These are phyloP conservation scores for Lathyrus aphaca DNA, from an alignment of 306 rosid genomes.

Conservation along the genomic window DNA sequence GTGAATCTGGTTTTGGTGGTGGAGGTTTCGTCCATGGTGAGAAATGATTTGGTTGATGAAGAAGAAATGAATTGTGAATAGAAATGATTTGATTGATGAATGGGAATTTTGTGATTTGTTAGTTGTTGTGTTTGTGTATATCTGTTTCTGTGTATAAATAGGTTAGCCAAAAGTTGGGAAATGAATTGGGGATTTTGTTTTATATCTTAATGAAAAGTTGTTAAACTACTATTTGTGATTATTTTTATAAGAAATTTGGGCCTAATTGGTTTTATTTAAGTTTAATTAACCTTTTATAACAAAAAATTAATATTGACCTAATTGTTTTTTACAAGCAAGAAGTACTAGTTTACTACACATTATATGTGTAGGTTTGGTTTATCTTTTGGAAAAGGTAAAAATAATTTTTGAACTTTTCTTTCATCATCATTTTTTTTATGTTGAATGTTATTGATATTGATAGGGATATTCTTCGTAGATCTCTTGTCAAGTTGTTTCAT, in stretches of 20 bases:
- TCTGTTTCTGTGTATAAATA: not conserved
- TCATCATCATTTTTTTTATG: too few relatives aligned
- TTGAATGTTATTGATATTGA: too few relatives aligned
- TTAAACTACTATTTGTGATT: not conserved
- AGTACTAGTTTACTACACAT: too few relatives aligned
- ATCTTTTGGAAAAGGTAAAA: too few relatives aligned
- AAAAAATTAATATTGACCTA: too few relatives aligned
- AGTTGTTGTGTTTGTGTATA: not conserved
- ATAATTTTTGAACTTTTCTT: too few relatives aligned
- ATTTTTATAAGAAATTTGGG: not conserved
- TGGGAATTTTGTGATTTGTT: not conserved
- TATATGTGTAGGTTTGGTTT: too few relatives aligned
- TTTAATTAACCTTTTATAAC: too few relatives aligned
- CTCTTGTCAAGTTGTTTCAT: too few relatives aligned
- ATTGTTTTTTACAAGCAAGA: too few relatives aligned
- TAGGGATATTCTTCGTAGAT: too few relatives aligned
- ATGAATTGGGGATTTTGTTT: not conserved
- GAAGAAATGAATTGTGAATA: not conserved
- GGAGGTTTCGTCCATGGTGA: slow-evolving; percentile 6
- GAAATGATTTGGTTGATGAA: not conserved
- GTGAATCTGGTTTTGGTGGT: slow-evolving; percentile 34
- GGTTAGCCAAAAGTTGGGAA: not conserved
- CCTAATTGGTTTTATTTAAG: too few relatives aligned
- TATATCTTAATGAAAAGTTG: not conserved
- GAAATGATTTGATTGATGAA: not conserved